These are phyloP conservation scores for Hymenoscyphus fructigenus DNA, from an alignment of 2,329 filamentous ascomycete species.

Conservation along the genomic window DNA sequence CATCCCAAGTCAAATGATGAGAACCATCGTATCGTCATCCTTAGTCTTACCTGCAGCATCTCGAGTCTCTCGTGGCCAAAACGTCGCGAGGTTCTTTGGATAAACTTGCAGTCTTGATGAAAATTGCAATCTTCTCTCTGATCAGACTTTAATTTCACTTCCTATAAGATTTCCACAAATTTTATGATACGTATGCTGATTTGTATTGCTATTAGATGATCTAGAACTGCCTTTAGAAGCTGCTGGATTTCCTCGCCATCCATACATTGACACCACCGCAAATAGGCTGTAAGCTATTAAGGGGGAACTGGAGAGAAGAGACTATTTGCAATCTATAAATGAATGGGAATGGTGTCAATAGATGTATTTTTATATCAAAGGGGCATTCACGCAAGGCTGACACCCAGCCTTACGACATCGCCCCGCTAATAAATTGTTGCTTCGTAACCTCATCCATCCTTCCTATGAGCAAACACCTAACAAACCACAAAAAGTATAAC, in stretches of 20 bases:
- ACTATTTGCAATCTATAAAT: too few species aligned
- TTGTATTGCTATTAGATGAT: neutral
- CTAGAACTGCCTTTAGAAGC: neutral
- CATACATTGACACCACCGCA: neutral
- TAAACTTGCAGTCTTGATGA: conserved; percentile 42
- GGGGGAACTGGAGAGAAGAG: too few species aligned
- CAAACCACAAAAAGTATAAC: neutral
- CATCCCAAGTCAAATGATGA: conserved; percentile 66
- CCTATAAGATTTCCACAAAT: neutral
- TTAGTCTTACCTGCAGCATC: conserved; percentile 67
- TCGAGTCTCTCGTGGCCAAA: conserved; percentile 32
- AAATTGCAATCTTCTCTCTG: conserved; percentile 54
- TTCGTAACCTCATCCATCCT: neutral
- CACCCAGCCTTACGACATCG: conserved; percentile 23
- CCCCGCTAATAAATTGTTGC: conserved; percentile 5
- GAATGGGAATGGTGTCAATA: neutral
- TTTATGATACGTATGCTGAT: neutral
- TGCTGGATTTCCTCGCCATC: neutral
- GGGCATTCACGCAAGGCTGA: conserved; percentile 23
- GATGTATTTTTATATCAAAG: neutral
- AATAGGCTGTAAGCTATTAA: too few species aligned
- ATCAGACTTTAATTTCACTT: conserved; percentile 27
- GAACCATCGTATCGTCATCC: conserved; percentile 88
- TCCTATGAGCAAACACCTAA: neutral
- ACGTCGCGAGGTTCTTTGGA: conserved; percentile 2